A percentile compares a stretch with the other conserved stretches of the same genome.
phyloP scores from a whole-genome alignment of 495 filamentous ascomycete species.

The Penicillium parvum region DNA sequence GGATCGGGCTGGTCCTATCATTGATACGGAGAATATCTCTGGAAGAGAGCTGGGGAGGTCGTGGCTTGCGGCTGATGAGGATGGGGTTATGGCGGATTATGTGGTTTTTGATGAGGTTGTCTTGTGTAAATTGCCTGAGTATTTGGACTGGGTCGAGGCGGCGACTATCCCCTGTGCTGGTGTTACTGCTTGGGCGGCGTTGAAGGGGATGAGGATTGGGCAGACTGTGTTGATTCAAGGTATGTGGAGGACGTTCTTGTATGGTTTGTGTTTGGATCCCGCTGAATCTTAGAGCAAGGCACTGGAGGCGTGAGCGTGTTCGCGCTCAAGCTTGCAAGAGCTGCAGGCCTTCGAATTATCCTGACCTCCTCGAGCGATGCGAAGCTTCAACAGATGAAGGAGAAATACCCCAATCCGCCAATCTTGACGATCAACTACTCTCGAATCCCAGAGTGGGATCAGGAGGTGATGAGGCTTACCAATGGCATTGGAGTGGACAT shows the following conservation, averaged over 20 bases:
- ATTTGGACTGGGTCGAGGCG: not conserved
- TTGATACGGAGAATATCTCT: not conserved
- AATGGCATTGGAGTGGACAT: constrained; percentile 9
- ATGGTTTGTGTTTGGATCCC: not conserved
- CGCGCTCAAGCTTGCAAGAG: not conserved
- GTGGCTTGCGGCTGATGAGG: not conserved
- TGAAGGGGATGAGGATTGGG: too few species aligned
- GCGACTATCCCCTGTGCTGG: not conserved
- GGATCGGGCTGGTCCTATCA: constrained; percentile 1
- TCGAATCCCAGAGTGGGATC: constrained; percentile 2
- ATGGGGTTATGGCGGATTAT: not conserved
- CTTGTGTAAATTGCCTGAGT: not conserved
- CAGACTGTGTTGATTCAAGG: not conserved
- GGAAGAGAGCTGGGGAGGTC: not conserved
- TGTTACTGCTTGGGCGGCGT: not conserved
- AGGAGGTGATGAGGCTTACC: constrained; percentile 2
- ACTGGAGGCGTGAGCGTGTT: constrained; percentile 2
- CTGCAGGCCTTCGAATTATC: not conserved
- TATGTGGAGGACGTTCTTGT: not conserved
- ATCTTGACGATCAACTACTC: constrained; percentile 10
- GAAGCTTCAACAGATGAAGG: constrained; percentile 1
- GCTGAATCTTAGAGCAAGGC: not conserved
- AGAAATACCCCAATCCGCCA: not conserved
- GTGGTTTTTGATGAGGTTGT: not conserved
- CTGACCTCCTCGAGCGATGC: constrained; percentile 12